Conservation (phyloP, 75 land plant genomes). For the Sequoiadendron giganteum region DNA sequence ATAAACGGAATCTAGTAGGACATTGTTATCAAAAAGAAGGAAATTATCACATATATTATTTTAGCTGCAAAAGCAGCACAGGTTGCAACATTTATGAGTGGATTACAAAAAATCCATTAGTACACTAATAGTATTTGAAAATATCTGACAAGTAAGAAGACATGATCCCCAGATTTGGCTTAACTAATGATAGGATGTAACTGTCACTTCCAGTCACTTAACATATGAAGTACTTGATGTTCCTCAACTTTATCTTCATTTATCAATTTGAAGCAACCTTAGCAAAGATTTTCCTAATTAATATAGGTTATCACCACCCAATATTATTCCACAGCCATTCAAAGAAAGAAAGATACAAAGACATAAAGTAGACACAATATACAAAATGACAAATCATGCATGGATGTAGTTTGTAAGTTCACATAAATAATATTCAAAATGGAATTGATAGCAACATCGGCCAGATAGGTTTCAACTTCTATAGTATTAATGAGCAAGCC, state of each 20-base stretch:
- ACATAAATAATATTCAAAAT: not conserved
- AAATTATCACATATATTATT: not conserved
- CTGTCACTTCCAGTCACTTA: not conserved
- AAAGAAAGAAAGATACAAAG: not conserved
- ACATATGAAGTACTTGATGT: not conserved
- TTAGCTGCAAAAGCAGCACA: not conserved
- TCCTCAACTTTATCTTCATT: not conserved
- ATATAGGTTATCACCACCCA: not conserved
- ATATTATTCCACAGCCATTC: not conserved
- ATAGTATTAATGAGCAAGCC: not conserved
- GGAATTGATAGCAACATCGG: not conserved
- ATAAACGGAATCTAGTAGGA: not conserved
- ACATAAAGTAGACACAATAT: not conserved
- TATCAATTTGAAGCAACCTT: constrained; percentile 4
- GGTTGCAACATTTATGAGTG: not conserved
- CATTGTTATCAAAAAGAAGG: not conserved
- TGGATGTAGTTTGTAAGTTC: not conserved
- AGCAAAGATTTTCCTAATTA: not conserved
- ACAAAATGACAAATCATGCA: not conserved
- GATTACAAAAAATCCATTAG: not conserved
- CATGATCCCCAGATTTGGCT: not conserved
- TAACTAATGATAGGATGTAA: not conserved
- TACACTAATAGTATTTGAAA: not conserved
- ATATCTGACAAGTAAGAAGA: not conserved
- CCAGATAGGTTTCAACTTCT: not conserved